Evolutionary conservation across 768 basidiomycete genomes (phyloP), one percentile per base, ranked within the genome.

Genomic region (Russula earlei): DNA sequence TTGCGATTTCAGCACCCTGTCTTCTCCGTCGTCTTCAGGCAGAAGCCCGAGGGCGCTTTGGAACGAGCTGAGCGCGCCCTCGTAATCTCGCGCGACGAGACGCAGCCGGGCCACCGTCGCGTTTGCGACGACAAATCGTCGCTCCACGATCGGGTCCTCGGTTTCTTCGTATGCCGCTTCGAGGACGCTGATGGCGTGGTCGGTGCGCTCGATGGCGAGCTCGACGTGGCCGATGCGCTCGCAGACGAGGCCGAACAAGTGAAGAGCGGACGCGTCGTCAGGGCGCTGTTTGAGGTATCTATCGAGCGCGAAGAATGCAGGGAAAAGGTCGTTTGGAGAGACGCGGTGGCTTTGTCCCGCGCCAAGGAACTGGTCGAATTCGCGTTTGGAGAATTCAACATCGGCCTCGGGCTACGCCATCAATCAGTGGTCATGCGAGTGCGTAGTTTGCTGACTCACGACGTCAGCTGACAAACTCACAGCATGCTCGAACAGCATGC

Each of bases 151-250:
- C 1, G 83, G 69, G 51, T 91, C 85, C 68, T 99, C 96, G 14
- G 79, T 80, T 51, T 86, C 82, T 67, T 99, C 96, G 70, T 96
- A 99, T 25, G 79, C 77, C 1, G 81, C 77, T 68, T 98, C 95
- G n/a, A 98, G 72, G 10, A 92, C 74, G 4, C 68, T 56, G 14
- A 91, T 88, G 0, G 87, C 83, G 27, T 75, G 76, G 33, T 74
- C 68, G 38, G 93, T 74, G 33, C 82, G 71, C 24, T 73, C 69
- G 15, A 76, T 70, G 6, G 83, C 88, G 27, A 82, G 74, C 15
- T 82, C 79, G 27, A 77, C 64, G 37, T 90, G 85, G 12, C 84
- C 87, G 5, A 98, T 71, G 50, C 83, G 78, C 66, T 99, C 96
- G 66, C 86, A 91, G 20, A 97, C 72, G 5, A 98, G 79, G 0